Base-by-base conservation (phyloP, 345 rosid genomes). In the Luvunga scandens region DNA sequence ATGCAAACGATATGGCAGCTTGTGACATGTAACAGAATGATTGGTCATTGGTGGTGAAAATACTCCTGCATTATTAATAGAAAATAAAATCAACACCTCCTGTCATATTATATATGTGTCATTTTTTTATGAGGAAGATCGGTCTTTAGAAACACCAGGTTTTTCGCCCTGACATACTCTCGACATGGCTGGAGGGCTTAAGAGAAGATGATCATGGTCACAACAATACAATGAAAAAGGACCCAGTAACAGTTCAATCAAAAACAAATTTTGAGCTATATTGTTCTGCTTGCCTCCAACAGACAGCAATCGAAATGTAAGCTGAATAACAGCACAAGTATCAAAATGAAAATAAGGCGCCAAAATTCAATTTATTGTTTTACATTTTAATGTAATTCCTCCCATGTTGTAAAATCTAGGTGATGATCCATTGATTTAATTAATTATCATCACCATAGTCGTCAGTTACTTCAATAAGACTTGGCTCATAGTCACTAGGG, bases 401-500 rank as follows among this genome's bases (percentile, higher is more conserved):
- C 31, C 14, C 2, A 7, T 25, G 65, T 61, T 25, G 28, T 27
- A 62, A 14, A 28, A 55, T 31, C 36, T 48, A 34, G 65, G 8
- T 19, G 27, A 31, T 7, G 31, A 33, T 53, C 18, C 53, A 7
- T n/a, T n/a, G n/a, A n/a, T n/a, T n/a, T n/a, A n/a, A n/a, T n/a
- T n/a, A n/a, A n/a, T n/a, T n/a, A n/a, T n/a, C n/a, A n/a, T n/a
- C n/a, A n/a, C n/a, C n/a, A n/a, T n/a, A n/a, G 66, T 84, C 76
- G 59, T 81, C 97, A 5, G 81, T 84, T 69, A 89, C 94, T 87
- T 96, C 98, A 70, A 96, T 88, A 6, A 94, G 95, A 48, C 92
- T 91, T 25, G 91, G 84, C 87, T 96, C 98, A 28, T 94, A 96
- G 75, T 96, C 98, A 31, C 74, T 36, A 2, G 99, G 98, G 77